phyloP scores from a whole-genome alignment of 768 basidiomycete genomes.

The Boletellus ananiceps region DNA sequence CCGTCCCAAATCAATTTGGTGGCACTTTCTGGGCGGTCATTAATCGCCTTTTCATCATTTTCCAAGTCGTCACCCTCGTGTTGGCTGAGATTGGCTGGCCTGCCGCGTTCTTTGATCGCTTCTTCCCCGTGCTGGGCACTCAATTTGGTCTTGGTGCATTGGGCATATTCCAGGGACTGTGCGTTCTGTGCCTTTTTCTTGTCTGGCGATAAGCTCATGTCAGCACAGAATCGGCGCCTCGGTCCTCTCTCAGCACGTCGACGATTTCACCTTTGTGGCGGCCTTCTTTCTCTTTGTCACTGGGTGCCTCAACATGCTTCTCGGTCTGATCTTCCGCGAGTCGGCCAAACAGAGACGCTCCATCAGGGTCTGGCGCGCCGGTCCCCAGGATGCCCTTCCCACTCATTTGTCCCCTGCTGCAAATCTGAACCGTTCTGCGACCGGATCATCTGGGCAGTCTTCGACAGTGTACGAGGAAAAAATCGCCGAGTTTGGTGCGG shows the following conservation, averaged over 20 bases:
- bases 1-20: slow-evolving; percentile 87
- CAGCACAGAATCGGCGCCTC: slow-evolving; percentile 57
- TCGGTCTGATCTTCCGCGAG: slow-evolving; percentile 68
- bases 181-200: slow-evolving; percentile 26
- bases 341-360: slow-evolving; percentile 58
- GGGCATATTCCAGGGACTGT: slow-evolving; percentile 86
- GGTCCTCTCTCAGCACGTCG: slow-evolving; percentile 73
- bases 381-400: slow-evolving; percentile 48
- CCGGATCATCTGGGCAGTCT: slow-evolving; percentile 22
- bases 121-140: slow-evolving; percentile 82
- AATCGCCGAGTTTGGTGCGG: slow-evolving; percentile 19
- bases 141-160: slow-evolving; percentile 83
- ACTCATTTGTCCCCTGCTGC: slow-evolving; percentile 31
- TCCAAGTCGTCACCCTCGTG: slow-evolving; percentile 76
- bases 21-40: slow-evolving; percentile 91
- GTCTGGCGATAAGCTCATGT: slow-evolving; percentile 7
- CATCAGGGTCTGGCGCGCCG: slow-evolving; percentile 59
- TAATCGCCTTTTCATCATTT: slow-evolving; percentile 82
- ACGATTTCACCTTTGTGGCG: slow-evolving; percentile 84
- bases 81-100: slow-evolving; percentile 85
- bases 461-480: slow-evolving; percentile 32
- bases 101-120: slow-evolving; percentile 69
- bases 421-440: slow-evolving; percentile 22
- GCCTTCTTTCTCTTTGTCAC: slow-evolving; percentile 90
- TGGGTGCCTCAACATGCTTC: slow-evolving; percentile 83